phyloP scores from a whole-genome alignment of 2,329 filamentous ascomycete genomes.

The Ramularia collo-cygni region DNA sequence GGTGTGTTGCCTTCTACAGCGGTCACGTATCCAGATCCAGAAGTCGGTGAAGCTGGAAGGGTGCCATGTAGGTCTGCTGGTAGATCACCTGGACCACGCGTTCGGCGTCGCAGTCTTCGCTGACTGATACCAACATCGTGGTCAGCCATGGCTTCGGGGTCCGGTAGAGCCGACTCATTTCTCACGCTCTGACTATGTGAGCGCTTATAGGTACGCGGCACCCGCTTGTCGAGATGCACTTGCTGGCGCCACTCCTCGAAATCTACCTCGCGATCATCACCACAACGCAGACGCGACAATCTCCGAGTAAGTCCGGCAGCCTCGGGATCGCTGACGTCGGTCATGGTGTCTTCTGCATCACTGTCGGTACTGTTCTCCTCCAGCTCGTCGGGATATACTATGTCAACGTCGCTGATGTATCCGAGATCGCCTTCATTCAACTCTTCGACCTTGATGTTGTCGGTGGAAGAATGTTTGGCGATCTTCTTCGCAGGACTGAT shows the following conservation, averaged over 20 bases:
- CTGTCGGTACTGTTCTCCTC: conserved; percentile 20
- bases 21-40: too few species aligned
- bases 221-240: conserved; percentile 36
- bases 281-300: conserved; percentile 20
- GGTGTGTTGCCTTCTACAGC: conserved; percentile 1
- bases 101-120: conserved; percentile 38
- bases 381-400: conserved; percentile 38
- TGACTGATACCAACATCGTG: conserved; percentile 33
- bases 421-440: conserved; percentile 31
- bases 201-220: conserved; percentile 37
- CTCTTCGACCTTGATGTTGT: conserved; percentile 38
- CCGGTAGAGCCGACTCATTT: conserved; percentile 38
- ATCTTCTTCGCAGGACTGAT: conserved; percentile 27
- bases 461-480: conserved; percentile 16
- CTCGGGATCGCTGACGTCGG: conserved; percentile 21
- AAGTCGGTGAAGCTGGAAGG: too few species aligned
- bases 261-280: conserved; percentile 17
- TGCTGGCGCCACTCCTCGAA: conserved; percentile 24
- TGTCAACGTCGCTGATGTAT: conserved; percentile 37
- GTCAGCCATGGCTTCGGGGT: conserved; percentile 35
- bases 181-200: conserved; percentile 41
- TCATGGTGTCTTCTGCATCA: conserved; percentile 25
- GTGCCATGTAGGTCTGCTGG: conserved; percentile 2
- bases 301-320: conserved; percentile 13
- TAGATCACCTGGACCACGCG: conserved; percentile 32